Base-by-base conservation (phyloP, 768 basidiomycete species). In the Artomyces pyxidatus region DNA sequence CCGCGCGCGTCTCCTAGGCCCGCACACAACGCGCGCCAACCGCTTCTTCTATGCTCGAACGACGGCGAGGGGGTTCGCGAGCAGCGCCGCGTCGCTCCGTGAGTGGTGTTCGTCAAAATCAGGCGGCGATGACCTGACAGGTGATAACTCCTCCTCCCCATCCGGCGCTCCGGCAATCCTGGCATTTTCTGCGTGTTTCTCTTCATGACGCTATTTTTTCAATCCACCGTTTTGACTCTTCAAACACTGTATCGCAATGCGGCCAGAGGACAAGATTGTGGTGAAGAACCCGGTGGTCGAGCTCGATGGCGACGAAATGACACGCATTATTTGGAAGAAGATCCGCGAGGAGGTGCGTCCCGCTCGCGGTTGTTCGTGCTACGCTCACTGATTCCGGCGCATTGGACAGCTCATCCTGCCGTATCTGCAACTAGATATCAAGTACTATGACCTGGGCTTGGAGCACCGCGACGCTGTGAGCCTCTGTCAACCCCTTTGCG, bases 251-350 rank as follows among this genome's bases (percentile, higher is more conserved):
- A 14, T 35, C n/a, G 21, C 23, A 2, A 28, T 17, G 32, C 9
- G 5, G 23, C 26, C 43, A 56, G 55, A 47, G 37, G 48, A 54
- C 37, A 88, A 85, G 65, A 94, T 96, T 60, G 76, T 74, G 25
- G 92, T 93, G 43, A 71, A 77, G 62, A 92, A 93, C 61, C 92
- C 92, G 6, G 79, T 96, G 40, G 92, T 96, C 42, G 93, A 96
- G 70, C 79, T 97, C 45, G 93, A 97, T 65, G 93, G 93, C 41
- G 94, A 96, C 68, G 95, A 99, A 71, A 98, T 98, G 95, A 99
- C 95, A 28, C 76, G 95, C 58, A 96, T 99, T 61, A 99, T 98
- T 65, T 97, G 90, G 92, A 93, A 92, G 80, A 92, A 92, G 75
- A 93, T 94, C 62, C 76, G 89, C 50, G 88, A 96, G 61, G 91